These are phyloP conservation scores for Blastobotrys malaysiensis DNA, from an alignment of 1,139 yeast genomes.

Conservation along the genomic window DNA sequence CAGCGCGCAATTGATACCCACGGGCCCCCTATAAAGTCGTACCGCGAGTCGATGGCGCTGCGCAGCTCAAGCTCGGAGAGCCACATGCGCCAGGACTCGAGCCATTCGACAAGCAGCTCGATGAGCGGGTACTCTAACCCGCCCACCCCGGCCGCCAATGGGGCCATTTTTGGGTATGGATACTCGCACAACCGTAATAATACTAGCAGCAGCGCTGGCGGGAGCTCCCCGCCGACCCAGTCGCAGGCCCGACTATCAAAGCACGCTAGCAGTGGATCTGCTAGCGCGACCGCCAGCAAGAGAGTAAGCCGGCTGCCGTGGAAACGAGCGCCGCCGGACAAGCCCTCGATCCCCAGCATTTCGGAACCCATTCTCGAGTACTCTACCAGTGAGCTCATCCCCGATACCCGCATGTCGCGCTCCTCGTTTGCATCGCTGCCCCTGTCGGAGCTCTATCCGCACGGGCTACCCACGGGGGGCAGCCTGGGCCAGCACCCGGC, in stretches of 20 bases:
- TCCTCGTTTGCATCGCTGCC: conserved; percentile 1
- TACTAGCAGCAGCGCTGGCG: background rate
- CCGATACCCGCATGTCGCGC: conserved; percentile 9
- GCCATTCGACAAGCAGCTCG: background rate
- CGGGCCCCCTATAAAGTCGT: conserved; percentile 14
- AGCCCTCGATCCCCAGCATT: conserved; percentile 16
- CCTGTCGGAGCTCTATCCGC: conserved; percentile 9
- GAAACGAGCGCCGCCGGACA: conserved; percentile 10
- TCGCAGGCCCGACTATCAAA: background rate
- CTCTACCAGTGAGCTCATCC: conserved; percentile 24
- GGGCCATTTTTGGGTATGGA: background rate
- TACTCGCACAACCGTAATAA: background rate
- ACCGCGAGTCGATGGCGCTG: conserved; percentile 13
- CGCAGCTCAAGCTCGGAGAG: background rate
- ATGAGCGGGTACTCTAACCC: background rate
- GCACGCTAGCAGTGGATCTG: background rate
- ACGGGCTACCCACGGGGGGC: conserved; percentile 8
- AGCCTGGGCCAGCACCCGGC: background rate
- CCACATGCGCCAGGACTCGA: background rate
- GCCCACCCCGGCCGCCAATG: background rate
- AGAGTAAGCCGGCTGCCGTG: conserved; percentile 18
- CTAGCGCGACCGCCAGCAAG: conserved; percentile 1
- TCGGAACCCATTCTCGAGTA: conserved; percentile 25
- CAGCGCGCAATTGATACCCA: background rate
- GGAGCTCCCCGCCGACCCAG: background rate